Evolutionary conservation across 1,284 basidiomycete species (phyloP), one percentile per base, ranked within the genome.

Genomic region (Boletus smithii): DNA sequence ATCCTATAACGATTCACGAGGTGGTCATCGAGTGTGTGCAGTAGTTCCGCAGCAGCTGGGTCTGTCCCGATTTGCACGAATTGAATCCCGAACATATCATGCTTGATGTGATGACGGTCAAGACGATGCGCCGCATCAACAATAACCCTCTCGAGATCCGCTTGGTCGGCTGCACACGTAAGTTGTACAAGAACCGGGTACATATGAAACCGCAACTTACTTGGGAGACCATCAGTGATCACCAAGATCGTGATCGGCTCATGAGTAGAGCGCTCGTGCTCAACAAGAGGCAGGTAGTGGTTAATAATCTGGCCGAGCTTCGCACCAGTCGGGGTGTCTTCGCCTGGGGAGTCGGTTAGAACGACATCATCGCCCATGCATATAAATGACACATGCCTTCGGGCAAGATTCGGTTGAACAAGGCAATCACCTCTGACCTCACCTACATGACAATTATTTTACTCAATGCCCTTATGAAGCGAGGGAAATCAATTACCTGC

Each of bases 11-110:
- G 53, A 4, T 34, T 50, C 30, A 64, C 62, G 20, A 78, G 67
- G n/a, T 70, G 66, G 46, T 75, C 69, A 40, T 80, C 79, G 5
- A 80, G 57, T 34, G 63, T 67, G 42, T 60, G 63, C 38, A 79
- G 59, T n/a, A 71, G 64, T n/a, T 68, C 67, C 0, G 74, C 63
- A 1, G 77, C 79, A 23, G 61, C 66, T 0, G 60, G 54, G 48
- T 77, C 74, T 9, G 69, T 65, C 0, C 78, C 77, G 33, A 80
- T 72, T 50, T 81, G 78, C 34, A 77, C 71, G 50, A 80, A 79
- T 30, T 76, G 74, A 27, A 81, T 69, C 24, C 76, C 73, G 22
- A 80, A 67, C 57, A 59, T 72, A 51, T 60, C 62, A 30, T 48
- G 51, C 29, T 65, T 69, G 36, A 73, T 61, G 11, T 60, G 55